A percentile compares a stretch with the other conserved stretches of the same genome.
These are phyloP conservation scores for Dioszegia aurantiaca DNA, from an alignment of 768 basidiomycete genomes.

Conservation along the genomic window DNA sequence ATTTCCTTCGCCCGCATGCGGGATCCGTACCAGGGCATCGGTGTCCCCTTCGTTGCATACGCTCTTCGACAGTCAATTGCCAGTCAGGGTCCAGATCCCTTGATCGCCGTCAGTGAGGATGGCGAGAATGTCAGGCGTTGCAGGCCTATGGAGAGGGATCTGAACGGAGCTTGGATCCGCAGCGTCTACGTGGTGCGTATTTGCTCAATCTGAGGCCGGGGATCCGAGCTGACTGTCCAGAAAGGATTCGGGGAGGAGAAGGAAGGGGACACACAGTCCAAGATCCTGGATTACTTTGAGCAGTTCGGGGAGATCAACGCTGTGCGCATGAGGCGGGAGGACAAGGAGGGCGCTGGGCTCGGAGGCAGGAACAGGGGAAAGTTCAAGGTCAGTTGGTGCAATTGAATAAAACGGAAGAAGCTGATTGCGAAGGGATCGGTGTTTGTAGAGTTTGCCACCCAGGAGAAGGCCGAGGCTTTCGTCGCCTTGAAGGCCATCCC, in stretches of 20 bases:
- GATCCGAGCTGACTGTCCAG: conserved; percentile 54
- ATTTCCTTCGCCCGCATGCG: conserved; percentile 95
- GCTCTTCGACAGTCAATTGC: conserved; percentile 58
- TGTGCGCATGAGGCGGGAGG: conserved; percentile 79
- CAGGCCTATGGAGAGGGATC: conserved; percentile 71
- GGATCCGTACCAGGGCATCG: conserved; percentile 60
- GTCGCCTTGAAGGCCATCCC: conserved; percentile 78
- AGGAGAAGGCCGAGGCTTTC: conserved; percentile 68
- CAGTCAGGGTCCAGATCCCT: conserved; percentile 49
- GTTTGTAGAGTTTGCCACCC: conserved; percentile 83
- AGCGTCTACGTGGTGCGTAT: conserved; percentile 81
- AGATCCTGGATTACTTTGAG: conserved; percentile 75
- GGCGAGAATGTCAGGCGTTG: conserved; percentile 70
- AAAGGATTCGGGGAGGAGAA: conserved; percentile 78
- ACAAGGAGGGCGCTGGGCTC: conserved; percentile 56
- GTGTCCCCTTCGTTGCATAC: conserved; percentile 66
- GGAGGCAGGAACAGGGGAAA: conserved; percentile 57
- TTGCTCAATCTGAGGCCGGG: conserved; percentile 1
- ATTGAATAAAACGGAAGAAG: background rate
- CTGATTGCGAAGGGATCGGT: conserved; percentile 67
- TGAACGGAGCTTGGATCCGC: conserved; percentile 66
- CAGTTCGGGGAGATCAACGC: conserved; percentile 73
- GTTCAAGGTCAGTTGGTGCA: conserved; percentile 68
- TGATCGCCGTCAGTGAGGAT: conserved; percentile 71
- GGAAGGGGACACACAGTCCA: conserved; percentile 61